These are phyloP conservation scores for Stemphylium beticola DNA, from an alignment of 2,329 filamentous ascomycete genomes.

Conservation along the genomic window DNA sequence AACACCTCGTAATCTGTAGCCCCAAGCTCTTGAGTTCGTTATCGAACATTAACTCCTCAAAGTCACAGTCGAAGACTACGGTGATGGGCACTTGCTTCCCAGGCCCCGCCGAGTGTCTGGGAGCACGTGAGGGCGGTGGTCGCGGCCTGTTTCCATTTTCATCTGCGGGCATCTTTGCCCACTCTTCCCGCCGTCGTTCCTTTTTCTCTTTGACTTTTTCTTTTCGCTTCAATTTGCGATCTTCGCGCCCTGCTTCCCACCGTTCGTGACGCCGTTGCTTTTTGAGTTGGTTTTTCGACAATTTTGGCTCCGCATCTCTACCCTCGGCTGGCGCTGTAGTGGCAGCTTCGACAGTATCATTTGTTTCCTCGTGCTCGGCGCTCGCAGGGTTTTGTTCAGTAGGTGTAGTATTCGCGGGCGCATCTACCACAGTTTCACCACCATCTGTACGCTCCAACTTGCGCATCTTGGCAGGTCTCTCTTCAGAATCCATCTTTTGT, in stretches of 20 bases:
- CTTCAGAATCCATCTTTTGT: slow-evolving; percentile 60
- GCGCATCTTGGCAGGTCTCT: slow-evolving; percentile 61
- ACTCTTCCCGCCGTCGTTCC: slow-evolving; percentile 57
- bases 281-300: slow-evolving; percentile 89
- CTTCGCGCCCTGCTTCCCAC: slow-evolving; percentile 74
- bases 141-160: slow-evolving; percentile 28
- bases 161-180: slow-evolving; percentile 44
- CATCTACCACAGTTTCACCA: slow-evolving; percentile 13
- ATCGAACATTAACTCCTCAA: slow-evolving; percentile 87
- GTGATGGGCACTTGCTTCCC: slow-evolving; percentile 73
- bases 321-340: slow-evolving; percentile 8
- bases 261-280: slow-evolving; percentile 73
- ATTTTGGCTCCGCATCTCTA: slow-evolving; percentile 27
- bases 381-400: slow-evolving; percentile 18
- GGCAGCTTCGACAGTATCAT: background rate
- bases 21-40: slow-evolving; percentile 83
- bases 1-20: slow-evolving; percentile 83
- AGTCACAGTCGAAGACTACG: slow-evolving; percentile 88
- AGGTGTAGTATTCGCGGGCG: slow-evolving; percentile 16
- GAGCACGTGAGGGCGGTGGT: slow-evolving; percentile 23
- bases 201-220: slow-evolving; percentile 62
- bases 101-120: slow-evolving; percentile 31
- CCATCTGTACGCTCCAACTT: slow-evolving; percentile 54
- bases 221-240: slow-evolving; percentile 64
- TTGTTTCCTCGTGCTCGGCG: slow-evolving; percentile 18